Conservation (phyloP, 2,329 filamentous ascomycete genomes). For the Phyllosticta paracitricarpa region DNA sequence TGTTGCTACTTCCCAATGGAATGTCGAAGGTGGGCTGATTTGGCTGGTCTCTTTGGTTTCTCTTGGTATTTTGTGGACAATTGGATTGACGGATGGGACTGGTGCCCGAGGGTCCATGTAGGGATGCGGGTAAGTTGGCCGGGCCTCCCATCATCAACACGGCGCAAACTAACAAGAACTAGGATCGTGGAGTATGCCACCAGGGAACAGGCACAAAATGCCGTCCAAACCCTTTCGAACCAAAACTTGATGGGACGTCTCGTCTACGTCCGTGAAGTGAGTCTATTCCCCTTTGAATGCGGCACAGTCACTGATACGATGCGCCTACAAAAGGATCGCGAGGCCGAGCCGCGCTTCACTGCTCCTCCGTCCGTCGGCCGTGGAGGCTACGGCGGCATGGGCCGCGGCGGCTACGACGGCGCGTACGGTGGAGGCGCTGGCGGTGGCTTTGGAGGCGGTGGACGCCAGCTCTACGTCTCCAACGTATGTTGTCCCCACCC, state of each 20-base stretch:
- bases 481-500: conserved; percentile 67
- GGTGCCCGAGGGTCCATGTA: conserved; percentile 77
- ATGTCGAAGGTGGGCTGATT: conserved; percentile 99
- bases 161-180: conserved; percentile 23
- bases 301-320: background rate
- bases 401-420: conserved; percentile 32
- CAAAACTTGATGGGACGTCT: conserved; percentile 97
- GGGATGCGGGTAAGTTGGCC: conserved; percentile 93
- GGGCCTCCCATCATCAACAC: background rate
- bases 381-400: conserved; percentile 39
- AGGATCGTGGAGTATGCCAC: conserved; percentile 99
- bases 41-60: conserved; percentile 67
- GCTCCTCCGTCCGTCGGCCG: conserved; percentile 45
- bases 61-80: conserved; percentile 63
- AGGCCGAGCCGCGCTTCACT: conserved; percentile 93
- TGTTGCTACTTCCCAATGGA: conserved; percentile 98
- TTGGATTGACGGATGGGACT: conserved; percentile 98
- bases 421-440: conserved; percentile 35
- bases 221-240: conserved; percentile 96
- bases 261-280: conserved; percentile 95
- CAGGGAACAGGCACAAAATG: conserved; percentile 96
- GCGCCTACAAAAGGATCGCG: conserved; percentile 65
- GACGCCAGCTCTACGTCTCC: conserved; percentile 90
- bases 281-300: conserved; percentile 9
- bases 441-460: conserved; percentile 47